Evolutionary conservation across 768 basidiomycete species (phyloP), one percentile per base, ranked within the genome.

Genomic region (Xerocomellus intermedius): DNA sequence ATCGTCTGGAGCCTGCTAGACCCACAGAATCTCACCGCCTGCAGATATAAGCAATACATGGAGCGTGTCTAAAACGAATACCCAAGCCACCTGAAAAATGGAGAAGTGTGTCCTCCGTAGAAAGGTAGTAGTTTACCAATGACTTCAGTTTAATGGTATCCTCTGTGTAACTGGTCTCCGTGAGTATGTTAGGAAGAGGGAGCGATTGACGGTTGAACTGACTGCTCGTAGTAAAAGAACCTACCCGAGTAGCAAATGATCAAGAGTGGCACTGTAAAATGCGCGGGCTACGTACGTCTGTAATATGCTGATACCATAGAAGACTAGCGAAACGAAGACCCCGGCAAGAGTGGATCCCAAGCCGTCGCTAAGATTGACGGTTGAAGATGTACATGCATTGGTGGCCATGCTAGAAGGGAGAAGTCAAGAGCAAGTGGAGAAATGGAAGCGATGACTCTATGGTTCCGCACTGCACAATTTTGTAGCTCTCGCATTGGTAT

Each of bases 171-270:
- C 57, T 67, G 50, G 30, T 64, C n/a, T 17, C 14, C 30, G 9
- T 54, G 22, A 58, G 35, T 42, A 54, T 19, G 21, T 48, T 42
- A 39, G 14, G 17, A 3, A 42, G 9, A 17, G 22, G 21, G 19
- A 2, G 9, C 8, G 22, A 46, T 30, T 46, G 48, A 17, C 1
- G 30, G n/a, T 43, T 26, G 19, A 30, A 67, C 65, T 37, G 26
- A 66, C 60, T 36, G 56, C 24, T 65, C 65, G 22, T 68, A 66
- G 55, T 67, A 66, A 22, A 67, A 54, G 41, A 67, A 65, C 14
- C 65, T 66, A 37, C 21, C 36, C 12, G n/a, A 30, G 37, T 28
- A 41, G 19, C n/a, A 46, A 21, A 16, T 19, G 36, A 47, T 48
- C 5, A 43, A 19, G 8, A 56, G 7, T 24, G 26, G 22, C 14